Evolutionary conservation across 2,329 filamentous ascomycete species (phyloP).

Genomic region (Colletotrichum salicis): DNA sequence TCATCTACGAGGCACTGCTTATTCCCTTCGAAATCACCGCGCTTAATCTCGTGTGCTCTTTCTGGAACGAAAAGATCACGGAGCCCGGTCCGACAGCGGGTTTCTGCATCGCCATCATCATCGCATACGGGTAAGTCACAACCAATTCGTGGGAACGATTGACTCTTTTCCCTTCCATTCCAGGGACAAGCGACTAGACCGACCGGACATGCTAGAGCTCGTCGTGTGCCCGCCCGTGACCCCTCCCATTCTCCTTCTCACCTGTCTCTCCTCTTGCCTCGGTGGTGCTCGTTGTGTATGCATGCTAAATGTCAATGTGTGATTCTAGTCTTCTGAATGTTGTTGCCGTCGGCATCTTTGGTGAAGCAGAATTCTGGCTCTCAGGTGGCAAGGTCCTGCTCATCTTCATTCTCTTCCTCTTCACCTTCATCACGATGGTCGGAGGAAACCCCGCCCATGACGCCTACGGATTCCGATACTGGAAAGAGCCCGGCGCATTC

Average conservation of each 20-base stretch:
- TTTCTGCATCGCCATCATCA: constrained; percentile 38
- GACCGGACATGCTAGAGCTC: constrained; percentile 16
- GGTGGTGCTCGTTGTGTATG: constrained; percentile 16
- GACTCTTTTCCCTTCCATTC: constrained; percentile 6
- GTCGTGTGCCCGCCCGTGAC: constrained; percentile 23
- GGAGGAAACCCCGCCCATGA: constrained; percentile 40
- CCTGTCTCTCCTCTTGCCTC: not conserved
- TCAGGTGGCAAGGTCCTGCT: constrained; percentile 64
- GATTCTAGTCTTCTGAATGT: constrained; percentile 37
- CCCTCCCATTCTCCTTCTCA: not conserved
- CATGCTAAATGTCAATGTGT: constrained; percentile 33
- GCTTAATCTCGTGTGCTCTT: constrained; percentile 39
- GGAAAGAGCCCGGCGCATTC: constrained; percentile 33
- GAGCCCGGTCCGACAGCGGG: constrained; percentile 37
- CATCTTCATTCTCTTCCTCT: constrained; percentile 71
- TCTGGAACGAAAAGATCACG: constrained; percentile 38
- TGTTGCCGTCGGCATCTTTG: constrained; percentile 50
- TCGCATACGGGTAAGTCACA: constrained; percentile 33
- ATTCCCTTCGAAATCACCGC: constrained; percentile 44
- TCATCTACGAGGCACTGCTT: constrained; percentile 61
- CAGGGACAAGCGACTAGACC: constrained; percentile 22
- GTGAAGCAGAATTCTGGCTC: constrained; percentile 68
- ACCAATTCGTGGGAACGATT: constrained; percentile 8
- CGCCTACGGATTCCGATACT: constrained; percentile 39
- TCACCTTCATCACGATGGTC: constrained; percentile 60